Percentiles rank a stretch among this genome's conserved stretches.
Conservation (phyloP, 805 yeast species). For the Kodamaea sagamina region DNA sequence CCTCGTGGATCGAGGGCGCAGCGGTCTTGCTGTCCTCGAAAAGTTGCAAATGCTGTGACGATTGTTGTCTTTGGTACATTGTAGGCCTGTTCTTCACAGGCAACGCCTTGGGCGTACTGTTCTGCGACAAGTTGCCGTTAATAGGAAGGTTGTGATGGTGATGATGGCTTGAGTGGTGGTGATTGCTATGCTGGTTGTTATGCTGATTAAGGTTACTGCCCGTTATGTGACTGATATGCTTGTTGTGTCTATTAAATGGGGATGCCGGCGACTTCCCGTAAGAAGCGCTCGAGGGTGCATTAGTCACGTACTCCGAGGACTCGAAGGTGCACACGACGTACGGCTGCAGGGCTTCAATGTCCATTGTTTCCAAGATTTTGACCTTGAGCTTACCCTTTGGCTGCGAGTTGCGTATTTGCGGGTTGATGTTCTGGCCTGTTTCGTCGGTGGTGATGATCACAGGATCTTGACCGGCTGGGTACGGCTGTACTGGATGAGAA, state of each 20-base stretch:
- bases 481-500: constrained; percentile 13
- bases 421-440: constrained; percentile 35
- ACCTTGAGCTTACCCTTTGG: constrained; percentile 86
- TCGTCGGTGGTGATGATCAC: constrained; percentile 45
- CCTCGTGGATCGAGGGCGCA: constrained; percentile 82
- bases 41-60: constrained; percentile 37
- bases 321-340: constrained; percentile 91
- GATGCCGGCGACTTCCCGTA: constrained; percentile 32
- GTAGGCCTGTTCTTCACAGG: constrained; percentile 28
- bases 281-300: constrained; percentile 60
- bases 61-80: constrained; percentile 41
- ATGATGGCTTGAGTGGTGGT: constrained; percentile 12
- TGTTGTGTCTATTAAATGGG: constrained; percentile 15
- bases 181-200: constrained; percentile 12
- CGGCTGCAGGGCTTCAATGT: constrained; percentile 68
- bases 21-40: constrained; percentile 17
- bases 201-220: constrained; percentile 12
- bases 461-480: constrained; percentile 22
- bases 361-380: constrained; percentile 76
- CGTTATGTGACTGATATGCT: constrained; percentile 12
- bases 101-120: constrained; percentile 16
- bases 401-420: constrained; percentile 31
- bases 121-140: constrained; percentile 17
- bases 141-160: constrained; percentile 17
- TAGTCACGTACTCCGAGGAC: constrained; percentile 85